phyloP scores from a whole-genome alignment of 768 basidiomycete genomes.

The Mycena crocata region DNA sequence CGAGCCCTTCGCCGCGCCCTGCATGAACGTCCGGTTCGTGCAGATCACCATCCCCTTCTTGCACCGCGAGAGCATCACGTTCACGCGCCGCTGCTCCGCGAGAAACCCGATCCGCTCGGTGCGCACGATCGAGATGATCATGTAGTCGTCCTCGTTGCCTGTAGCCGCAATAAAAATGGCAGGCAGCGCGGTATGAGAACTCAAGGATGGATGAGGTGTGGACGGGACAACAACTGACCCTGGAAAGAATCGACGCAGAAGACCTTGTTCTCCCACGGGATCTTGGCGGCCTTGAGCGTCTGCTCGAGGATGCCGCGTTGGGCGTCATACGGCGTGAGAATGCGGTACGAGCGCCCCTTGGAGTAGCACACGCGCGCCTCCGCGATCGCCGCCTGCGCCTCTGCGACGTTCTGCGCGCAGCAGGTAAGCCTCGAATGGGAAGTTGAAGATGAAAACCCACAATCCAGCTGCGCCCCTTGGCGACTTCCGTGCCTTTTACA shows the following conservation, averaged over 20 bases:
- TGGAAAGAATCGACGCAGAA: conserved; percentile 88
- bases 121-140: conserved; percentile 64
- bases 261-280: conserved; percentile 70
- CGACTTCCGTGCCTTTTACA: conserved; percentile 50
- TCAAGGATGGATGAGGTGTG: not conserved
- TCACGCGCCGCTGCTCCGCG: conserved; percentile 55
- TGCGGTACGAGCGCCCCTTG: conserved; percentile 56
- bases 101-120: conserved; percentile 60
- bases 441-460: conserved; percentile 38
- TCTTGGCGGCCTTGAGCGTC: conserved; percentile 54
- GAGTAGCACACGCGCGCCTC: conserved; percentile 57
- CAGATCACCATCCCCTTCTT: conserved; percentile 60
- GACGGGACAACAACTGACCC: conserved; percentile 51
- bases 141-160: conserved; percentile 66
- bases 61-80: conserved; percentile 66
- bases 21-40: conserved; percentile 55
- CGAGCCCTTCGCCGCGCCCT: conserved; percentile 46
- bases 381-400: conserved; percentile 58
- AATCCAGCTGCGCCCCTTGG: conserved; percentile 50
- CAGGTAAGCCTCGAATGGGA: not conserved
- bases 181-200: too few species aligned
- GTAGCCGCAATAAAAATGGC: too few species aligned
- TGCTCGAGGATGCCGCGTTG: conserved; percentile 69
- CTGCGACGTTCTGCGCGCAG: conserved; percentile 60
- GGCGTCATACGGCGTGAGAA: conserved; percentile 83